Evolutionary conservation across 129 eudicot species (phyloP).

Genomic region (Gnaphalium uliginosum): DNA sequence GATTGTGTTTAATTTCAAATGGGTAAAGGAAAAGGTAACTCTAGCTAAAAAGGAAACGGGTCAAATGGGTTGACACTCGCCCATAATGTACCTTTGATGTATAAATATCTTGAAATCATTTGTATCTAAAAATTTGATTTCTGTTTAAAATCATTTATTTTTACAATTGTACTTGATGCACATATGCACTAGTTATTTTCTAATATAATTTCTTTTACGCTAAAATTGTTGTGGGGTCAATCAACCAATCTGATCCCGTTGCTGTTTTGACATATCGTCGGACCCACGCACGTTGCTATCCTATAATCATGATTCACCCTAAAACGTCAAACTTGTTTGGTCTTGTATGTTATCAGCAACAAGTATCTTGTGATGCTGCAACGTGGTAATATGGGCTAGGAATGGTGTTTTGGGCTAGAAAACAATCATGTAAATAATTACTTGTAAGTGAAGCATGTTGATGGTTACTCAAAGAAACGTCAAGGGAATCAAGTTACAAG

Average conservation of each 20-base stretch:
- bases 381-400: constrained; percentile 75
- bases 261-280: not conserved
- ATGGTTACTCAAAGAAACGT: no score
- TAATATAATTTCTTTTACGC: not conserved
- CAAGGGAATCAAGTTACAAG: no score
- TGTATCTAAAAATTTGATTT: not conserved
- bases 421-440: no score
- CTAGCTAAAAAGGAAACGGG: not conserved
- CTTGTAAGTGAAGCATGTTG: no score
- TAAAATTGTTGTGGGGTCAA: not conserved
- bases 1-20: not conserved
- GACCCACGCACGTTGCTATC: not conserved
- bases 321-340: constrained; percentile 25
- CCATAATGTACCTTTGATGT: not conserved
- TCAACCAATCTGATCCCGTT: not conserved
- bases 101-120: not conserved
- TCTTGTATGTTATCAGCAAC: constrained; percentile 77
- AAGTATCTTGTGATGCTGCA: constrained; percentile 69
- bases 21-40: not conserved
- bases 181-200: not conserved
- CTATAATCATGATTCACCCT: not conserved
- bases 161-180: not conserved
- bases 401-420: constrained; percentile 73
- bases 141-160: not conserved
- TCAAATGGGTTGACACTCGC: not conserved